These are phyloP conservation scores for Periconia sp. DNA, from an alignment of 2,329 filamentous ascomycete species.

Conservation along the genomic window DNA sequence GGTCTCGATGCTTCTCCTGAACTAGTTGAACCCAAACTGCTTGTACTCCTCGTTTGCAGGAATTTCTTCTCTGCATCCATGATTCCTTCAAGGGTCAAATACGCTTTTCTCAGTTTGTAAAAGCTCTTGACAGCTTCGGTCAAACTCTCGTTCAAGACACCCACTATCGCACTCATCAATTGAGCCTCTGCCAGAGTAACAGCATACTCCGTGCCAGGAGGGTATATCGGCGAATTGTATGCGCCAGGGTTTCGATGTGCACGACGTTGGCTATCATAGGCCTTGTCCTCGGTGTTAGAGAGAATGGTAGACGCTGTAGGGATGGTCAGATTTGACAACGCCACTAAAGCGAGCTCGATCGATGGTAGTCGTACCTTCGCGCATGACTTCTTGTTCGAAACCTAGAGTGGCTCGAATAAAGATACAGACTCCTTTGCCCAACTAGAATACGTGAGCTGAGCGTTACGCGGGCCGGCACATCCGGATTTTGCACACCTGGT, in stretches of 20 bases:
- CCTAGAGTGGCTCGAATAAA: slow-evolving; percentile 87
- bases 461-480: neutral
- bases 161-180: slow-evolving; percentile 85
- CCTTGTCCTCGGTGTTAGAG: slow-evolving; percentile 72
- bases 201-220: slow-evolving; percentile 82
- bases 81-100: slow-evolving; percentile 77
- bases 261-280: slow-evolving; percentile 74
- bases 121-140: slow-evolving; percentile 91
- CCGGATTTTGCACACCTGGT: slow-evolving; percentile 57
- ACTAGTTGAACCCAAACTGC: slow-evolving; percentile 26
- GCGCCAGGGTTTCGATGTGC: slow-evolving; percentile 65
- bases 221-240: slow-evolving; percentile 68
- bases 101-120: slow-evolving; percentile 89
- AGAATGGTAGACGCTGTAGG: slow-evolving; percentile 69
- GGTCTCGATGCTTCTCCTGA: slow-evolving; percentile 25
- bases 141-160: slow-evolving; percentile 87
- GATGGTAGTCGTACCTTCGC: slow-evolving; percentile 26
- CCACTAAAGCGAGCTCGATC: neutral
- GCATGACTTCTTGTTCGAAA: slow-evolving; percentile 90
- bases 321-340: slow-evolving; percentile 11
- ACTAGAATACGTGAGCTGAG: slow-evolving; percentile 46
- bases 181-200: slow-evolving; percentile 83
- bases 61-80: slow-evolving; percentile 71
- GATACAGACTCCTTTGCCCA: slow-evolving; percentile 77
- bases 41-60: slow-evolving; percentile 43